Evolutionary conservation across 1,284 basidiomycete species (phyloP).

Genomic region (Agroathelia rolfsii): DNA sequence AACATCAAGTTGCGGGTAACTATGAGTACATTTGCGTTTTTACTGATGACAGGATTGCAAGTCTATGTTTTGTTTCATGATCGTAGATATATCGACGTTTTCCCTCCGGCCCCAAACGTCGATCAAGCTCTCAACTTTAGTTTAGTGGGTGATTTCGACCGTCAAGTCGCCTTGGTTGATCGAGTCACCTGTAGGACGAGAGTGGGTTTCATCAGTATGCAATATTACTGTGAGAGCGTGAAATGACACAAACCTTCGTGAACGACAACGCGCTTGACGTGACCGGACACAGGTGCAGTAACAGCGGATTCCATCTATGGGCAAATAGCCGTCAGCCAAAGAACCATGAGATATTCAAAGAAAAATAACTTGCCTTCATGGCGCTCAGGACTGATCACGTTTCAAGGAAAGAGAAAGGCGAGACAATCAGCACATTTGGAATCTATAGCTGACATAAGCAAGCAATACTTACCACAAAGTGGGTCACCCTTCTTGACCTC

Average conservation of each 20-base stretch:
- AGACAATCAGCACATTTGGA: constrained; percentile 7
- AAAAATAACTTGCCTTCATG: constrained; percentile 62
- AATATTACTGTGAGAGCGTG: no score
- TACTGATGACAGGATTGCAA: no score
- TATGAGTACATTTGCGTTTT: not conserved
- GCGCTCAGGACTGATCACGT: constrained; percentile 79
- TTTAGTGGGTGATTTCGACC: constrained; percentile 72
- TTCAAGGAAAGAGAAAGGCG: no score
- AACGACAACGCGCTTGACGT: constrained; percentile 87
- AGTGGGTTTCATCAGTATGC: constrained; percentile 5
- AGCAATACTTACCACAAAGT: constrained; percentile 71
- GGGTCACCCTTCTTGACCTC: constrained; percentile 98
- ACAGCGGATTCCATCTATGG: constrained; percentile 91
- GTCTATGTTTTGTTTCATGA: no score
- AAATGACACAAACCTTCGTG: constrained; percentile 52
- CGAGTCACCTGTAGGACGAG: constrained; percentile 55
- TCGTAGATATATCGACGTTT: no score
- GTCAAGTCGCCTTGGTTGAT: constrained; percentile 84
- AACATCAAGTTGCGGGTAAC: not conserved
- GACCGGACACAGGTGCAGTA: constrained; percentile 90
- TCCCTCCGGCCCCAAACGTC: no score
- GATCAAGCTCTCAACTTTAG: no score
- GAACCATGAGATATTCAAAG: constrained; percentile 9
- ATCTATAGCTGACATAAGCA: no score
- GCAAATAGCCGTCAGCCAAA: constrained; percentile 16